A percentile compares a stretch with the other conserved stretches of the same genome.
phyloP scores from a whole-genome alignment of 1,284 basidiomycete genomes.

The Irpex sp. region DNA sequence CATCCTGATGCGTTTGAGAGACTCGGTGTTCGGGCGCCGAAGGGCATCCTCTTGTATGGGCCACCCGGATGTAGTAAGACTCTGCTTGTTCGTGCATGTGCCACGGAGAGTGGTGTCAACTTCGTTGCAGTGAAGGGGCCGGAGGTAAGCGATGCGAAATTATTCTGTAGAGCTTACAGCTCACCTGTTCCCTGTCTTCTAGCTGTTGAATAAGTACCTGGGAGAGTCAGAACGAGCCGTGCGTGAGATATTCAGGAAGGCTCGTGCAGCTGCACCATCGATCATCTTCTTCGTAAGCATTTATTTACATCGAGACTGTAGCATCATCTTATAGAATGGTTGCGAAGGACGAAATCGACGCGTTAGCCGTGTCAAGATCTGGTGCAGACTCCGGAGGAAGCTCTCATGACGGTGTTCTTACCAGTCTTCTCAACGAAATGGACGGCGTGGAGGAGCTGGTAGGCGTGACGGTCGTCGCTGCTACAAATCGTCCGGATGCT shows the following conservation, averaged over 20 bases:
- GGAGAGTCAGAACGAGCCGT: slow-evolving; percentile 96
- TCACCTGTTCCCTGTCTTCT: neutral
- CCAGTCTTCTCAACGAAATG: slow-evolving; percentile 96
- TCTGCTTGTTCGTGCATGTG: slow-evolving; percentile 89
- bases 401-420: slow-evolving; percentile 86
- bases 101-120: slow-evolving; percentile 93
- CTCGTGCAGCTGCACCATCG: slow-evolving; percentile 88
- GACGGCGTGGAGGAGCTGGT: slow-evolving; percentile 94
- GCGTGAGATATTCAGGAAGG: slow-evolving; percentile 94
- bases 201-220: slow-evolving; percentile 96
- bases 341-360: slow-evolving; percentile 93
- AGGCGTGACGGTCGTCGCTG: slow-evolving; percentile 92
- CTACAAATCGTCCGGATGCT: slow-evolving; percentile 93
- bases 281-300: slow-evolving; percentile 91
- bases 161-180: too few relatives aligned
- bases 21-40: slow-evolving; percentile 85
- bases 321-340: neutral
- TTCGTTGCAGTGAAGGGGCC: slow-evolving; percentile 98
- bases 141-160: slow-evolving; percentile 54
- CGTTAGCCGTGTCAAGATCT: slow-evolving; percentile 79
- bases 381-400: slow-evolving; percentile 50
- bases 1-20: slow-evolving; percentile 85
- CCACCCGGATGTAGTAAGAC: slow-evolving; percentile 99
- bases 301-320: neutral
- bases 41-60: slow-evolving; percentile 91